Base-by-base conservation (phyloP, 75 land plant species). In the Cupressus sempervirens region DNA sequence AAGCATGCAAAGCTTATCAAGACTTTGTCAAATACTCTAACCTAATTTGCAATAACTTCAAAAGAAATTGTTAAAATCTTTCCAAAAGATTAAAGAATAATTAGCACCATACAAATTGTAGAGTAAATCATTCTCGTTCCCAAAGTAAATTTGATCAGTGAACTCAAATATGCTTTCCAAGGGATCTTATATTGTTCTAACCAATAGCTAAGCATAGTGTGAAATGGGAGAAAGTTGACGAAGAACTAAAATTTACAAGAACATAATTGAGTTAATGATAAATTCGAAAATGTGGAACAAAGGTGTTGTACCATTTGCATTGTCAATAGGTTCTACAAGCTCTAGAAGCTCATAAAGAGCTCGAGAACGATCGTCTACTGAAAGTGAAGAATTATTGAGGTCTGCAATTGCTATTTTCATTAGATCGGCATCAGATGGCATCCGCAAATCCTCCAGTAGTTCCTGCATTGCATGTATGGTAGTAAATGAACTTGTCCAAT, bases 401-500 rank as follows among this genome's bases (percentile, higher is more conserved):
- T 91, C 92, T 32, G 84, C 86, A 56, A 91, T 89, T 15, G 92
- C 91, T 46, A 83, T 87, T 45, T 87, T 91, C 92, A 91, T 91
- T 34, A 91, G 85, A 41, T 87, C 92, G 54, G 91, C 88, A 87
- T 91, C 92, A 48, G 92, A 91, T 41, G 92, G 92, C 84, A 89
- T 80, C n/a, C 73, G 70, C 56, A 91, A 85, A 26, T 84, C 84
- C 43, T 91, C 91, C 88, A 91, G 87, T 81, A 91, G 76, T 53
- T 89, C 92, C 92, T 91, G 91, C 15, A 38, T 26, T 82, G 53
- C 50, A 38, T 43, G 40, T 2, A 23, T 9, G 48, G 9, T 7
- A 79, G 45, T 79, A 79, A 23, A 72, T 72, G 35, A 72, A 32
- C 35, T 11, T 72, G 74, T 72, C 74, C 74, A 72, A 32, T 32